These are phyloP conservation scores for Xylaria curta DNA, from an alignment of 495 filamentous ascomycete species.

Conservation along the genomic window DNA sequence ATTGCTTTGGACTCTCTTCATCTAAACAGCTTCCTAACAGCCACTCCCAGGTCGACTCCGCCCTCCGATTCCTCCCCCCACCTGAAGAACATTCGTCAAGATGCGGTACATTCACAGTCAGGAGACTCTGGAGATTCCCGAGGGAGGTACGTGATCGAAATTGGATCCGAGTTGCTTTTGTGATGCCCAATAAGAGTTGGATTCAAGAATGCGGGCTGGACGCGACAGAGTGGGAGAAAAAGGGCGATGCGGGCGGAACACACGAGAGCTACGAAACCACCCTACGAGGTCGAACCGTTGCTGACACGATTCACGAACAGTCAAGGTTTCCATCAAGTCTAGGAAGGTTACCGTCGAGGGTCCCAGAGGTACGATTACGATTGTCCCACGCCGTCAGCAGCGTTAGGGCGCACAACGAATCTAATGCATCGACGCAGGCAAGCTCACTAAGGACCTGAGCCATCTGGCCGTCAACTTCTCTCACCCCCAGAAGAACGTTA, in stretches of 20 bases:
- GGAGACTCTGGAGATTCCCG: slow-evolving; percentile 91
- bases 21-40: slow-evolving; percentile 22
- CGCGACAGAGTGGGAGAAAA: background rate
- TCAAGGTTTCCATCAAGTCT: slow-evolving; percentile 96
- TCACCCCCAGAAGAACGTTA: slow-evolving; percentile 75
- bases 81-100: slow-evolving; percentile 62
- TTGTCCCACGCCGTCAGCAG: background rate
- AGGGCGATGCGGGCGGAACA: slow-evolving; percentile 27
- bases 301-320: slow-evolving; percentile 60
- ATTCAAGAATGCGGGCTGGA: slow-evolving; percentile 7
- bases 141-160: slow-evolving; percentile 78
- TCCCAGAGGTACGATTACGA: slow-evolving; percentile 69
- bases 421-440: slow-evolving; percentile 62
- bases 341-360: slow-evolving; percentile 94
- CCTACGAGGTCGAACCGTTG: slow-evolving; percentile 32
- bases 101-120: slow-evolving; percentile 99
- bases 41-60: slow-evolving; percentile 36
- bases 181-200: background rate
- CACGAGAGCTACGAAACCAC: slow-evolving; percentile 26
- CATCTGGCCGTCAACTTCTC: slow-evolving; percentile 96
- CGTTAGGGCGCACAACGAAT: slow-evolving; percentile 6
- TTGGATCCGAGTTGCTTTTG: background rate
- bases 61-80: slow-evolving; percentile 38
- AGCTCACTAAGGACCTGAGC: slow-evolving; percentile 93
- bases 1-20: slow-evolving; percentile 9